Evolutionary conservation across 768 basidiomycete species (phyloP), one percentile per base, ranked within the genome.

Genomic region (Termitomyces sp.): DNA sequence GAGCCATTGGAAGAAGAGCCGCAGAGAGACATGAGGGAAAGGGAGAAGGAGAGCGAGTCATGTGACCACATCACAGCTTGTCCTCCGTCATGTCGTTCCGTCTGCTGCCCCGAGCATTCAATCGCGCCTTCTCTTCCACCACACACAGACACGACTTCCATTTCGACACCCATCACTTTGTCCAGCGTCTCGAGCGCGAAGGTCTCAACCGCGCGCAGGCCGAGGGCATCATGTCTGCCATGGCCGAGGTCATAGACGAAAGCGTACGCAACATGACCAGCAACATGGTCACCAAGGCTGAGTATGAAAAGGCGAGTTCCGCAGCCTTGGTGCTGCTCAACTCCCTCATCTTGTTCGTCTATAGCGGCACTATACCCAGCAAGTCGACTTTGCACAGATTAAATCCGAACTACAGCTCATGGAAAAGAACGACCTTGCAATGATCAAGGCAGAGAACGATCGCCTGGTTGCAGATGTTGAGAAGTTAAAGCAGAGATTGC

Each of bases 171-270:
- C 92, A 96, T 67, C 88, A 91, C 61, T 96, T 97, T 67, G 94
- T 98, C 39, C 87, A 93, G 71, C 86, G 92, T 36, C 76, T 98
- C 55, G 91, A 94, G 71, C 80, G 84, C 58, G 90, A 97, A 67
- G 96, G 96, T 0, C 72, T 98, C 60, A 93, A 88, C 62, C 83
- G 92, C 18, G 85, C 85, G 22, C 96, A 98, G 73, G 94, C 96
- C 0, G 94, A 98, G 69, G 96, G 97, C 3, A 90, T 99, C 68
- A 97, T 98, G 94, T 81, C 87, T 46, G 92, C 95, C 8, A 90
- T 99, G 83, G 92, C 94, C 13, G 93, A 94, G 65, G 95, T 98
- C 60, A 94, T 99, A 39, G 93, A 97, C 71, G 97, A 99, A 78
- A 94, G 92, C 68, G 87, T 98, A 41, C 82, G 88, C 59, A 96